Conservation (phyloP, 1,284 basidiomycete species). For the Psilocybe mexicana region DNA sequence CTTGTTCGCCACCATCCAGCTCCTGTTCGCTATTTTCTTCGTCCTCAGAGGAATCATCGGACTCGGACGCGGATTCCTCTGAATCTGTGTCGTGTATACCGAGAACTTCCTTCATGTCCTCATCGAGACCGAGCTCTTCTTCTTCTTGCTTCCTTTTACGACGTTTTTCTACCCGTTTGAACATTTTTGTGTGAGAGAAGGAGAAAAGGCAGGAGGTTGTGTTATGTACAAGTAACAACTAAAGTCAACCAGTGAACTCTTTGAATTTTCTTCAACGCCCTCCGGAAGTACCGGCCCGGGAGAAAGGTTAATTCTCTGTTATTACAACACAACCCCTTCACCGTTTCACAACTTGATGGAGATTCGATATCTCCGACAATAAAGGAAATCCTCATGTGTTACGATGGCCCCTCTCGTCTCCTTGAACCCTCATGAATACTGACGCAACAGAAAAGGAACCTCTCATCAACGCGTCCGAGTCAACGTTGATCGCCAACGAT, state of each 20-base stretch:
- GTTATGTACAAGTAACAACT: too few relatives aligned
- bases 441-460: not conserved
- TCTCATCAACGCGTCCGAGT: too few relatives aligned
- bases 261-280: too few relatives aligned
- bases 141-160: constrained; percentile 65
- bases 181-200: constrained; percentile 51
- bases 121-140: constrained; percentile 69
- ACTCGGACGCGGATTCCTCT: constrained; percentile 66
- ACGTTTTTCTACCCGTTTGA: constrained; percentile 79
- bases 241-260: too few relatives aligned
- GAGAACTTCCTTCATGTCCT: constrained; percentile 68
- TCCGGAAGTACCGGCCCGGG: too few relatives aligned
- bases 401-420: not conserved
- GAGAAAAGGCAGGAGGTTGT: not conserved
- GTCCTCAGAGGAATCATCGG: constrained; percentile 35
- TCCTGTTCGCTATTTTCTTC: constrained; percentile 17
- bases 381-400: not conserved
- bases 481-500: too few relatives aligned
- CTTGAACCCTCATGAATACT: not conserved
- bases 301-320: too few relatives aligned
- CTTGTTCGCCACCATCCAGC: constrained; percentile 25
- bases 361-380: not conserved
- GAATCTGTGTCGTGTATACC: constrained; percentile 76
- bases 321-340: too few relatives aligned
- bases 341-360: not conserved